Percentiles rank a stretch among this genome's conserved stretches.
Evolutionary conservation across 139 green algal genomes (phyloP).

Genomic region (Volvox reticuliferus): DNA sequence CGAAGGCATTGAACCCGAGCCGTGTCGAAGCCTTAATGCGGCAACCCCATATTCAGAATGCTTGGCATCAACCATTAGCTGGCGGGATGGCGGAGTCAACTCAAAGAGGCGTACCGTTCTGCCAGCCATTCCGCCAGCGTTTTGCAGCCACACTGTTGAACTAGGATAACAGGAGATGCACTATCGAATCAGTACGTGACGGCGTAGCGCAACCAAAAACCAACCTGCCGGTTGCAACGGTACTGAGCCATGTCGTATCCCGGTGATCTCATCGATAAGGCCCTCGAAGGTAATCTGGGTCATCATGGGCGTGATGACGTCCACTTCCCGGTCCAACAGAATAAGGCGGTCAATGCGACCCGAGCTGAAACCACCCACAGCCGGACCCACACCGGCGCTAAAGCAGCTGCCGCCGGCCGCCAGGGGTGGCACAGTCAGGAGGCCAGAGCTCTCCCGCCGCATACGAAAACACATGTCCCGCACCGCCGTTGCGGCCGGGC

Average conservation of each 20-base stretch:
- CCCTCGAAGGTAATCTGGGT: conserved; percentile 98
- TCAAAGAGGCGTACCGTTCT: too few relatives aligned
- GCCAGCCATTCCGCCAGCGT: too few relatives aligned
- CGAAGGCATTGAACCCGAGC: too few relatives aligned
- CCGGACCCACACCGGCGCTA: neutral
- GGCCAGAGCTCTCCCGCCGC: conserved; percentile 69
- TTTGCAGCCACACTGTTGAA: too few relatives aligned
- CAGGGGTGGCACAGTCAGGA: neutral
- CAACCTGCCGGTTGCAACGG: conserved; percentile 20
- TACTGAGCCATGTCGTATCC: conserved; percentile 75
- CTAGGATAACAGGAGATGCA: too few relatives aligned
- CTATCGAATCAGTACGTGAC: too few relatives aligned
- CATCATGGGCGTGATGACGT: conserved; percentile 91
- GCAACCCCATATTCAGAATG: too few relatives aligned
- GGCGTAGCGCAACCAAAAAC: neutral
- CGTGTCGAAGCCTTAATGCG: too few relatives aligned
- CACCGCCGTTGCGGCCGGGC: conserved; percentile 75
- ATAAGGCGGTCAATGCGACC: conserved; percentile 64
- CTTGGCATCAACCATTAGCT: too few relatives aligned
- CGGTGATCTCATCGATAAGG: conserved; percentile 92
- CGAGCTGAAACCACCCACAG: neutral
- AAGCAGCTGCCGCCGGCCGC: neutral
- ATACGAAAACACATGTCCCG: conserved; percentile 80
- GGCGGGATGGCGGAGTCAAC: too few relatives aligned
- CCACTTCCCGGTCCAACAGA: conserved; percentile 89